Evolutionary conservation across 129 eudicot genomes (phyloP).

Genomic region (Daucus carota): DH1_v3.0 NC_030388.2:31296001-31296500

Average conservation of each 20-base stretch:
- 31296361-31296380: neutral
- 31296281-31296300: constrained; percentile 71
- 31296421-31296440: neutral
- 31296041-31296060: constrained; percentile 56
- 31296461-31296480: too few species aligned
- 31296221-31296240: constrained; percentile 79
- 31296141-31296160: constrained; percentile 54
- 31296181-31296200: neutral
- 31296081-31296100: constrained; percentile 34
- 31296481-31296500: too few species aligned
- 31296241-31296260: constrained; percentile 77
- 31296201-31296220: neutral
- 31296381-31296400: neutral
- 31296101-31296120: constrained; percentile 60
- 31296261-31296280: constrained; percentile 57
- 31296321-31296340: constrained; percentile 78
- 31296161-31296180: neutral
- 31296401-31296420: neutral
- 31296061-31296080: constrained; percentile 44
- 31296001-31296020: constrained; percentile 41
- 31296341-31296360: constrained; percentile 46
- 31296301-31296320: constrained; percentile 63
- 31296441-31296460: too few species aligned
- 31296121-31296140: constrained; percentile 57
- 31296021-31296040: constrained; percentile 35